Conservation (phyloP, 805 yeast species). For the Cyberlindnera americana region DNA sequence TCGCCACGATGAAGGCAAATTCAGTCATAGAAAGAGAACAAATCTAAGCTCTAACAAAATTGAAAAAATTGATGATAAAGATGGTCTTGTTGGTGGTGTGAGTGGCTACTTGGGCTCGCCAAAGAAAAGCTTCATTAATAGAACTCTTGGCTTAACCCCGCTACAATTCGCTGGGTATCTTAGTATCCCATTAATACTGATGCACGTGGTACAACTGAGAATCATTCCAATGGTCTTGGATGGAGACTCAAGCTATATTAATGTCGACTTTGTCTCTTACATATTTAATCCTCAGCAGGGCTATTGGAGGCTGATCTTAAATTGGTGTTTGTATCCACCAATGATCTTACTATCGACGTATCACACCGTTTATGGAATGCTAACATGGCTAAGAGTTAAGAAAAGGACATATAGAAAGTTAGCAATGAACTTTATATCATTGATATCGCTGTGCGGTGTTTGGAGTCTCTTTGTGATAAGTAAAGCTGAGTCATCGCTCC, state of each 20-base stretch:
- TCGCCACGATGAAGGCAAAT: slow-evolving; percentile 23
- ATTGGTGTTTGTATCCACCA: slow-evolving; percentile 31
- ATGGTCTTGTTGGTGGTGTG: slow-evolving; percentile 61
- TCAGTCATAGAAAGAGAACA: too few relatives aligned
- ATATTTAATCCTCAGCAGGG: slow-evolving; percentile 27
- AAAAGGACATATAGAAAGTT: slow-evolving; percentile 37
- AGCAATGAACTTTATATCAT: slow-evolving; percentile 41
- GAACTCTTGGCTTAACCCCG: slow-evolving; percentile 50
- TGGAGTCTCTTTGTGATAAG: slow-evolving; percentile 31
- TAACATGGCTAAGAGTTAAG: slow-evolving; percentile 42
- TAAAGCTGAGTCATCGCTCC: slow-evolving; percentile 6
- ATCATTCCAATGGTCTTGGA: slow-evolving; percentile 49
- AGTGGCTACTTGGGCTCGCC: slow-evolving; percentile 47
- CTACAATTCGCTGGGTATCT: slow-evolving; percentile 57
- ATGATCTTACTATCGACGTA: slow-evolving; percentile 42
- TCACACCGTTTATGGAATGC: slow-evolving; percentile 53
- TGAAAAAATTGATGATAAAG: slow-evolving; percentile 33
- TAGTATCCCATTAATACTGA: slow-evolving; percentile 39
- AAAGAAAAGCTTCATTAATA: slow-evolving; percentile 41
- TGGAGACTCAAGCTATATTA: slow-evolving; percentile 61
- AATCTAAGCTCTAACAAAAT: too few relatives aligned
- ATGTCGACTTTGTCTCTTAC: slow-evolving; percentile 48
- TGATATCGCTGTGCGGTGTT: slow-evolving; percentile 35
- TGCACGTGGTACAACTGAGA: slow-evolving; percentile 48
- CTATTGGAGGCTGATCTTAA: slow-evolving; percentile 26